Conservation (phyloP, 1,284 basidiomycete species). For the Rhodotorula sp. region DNA sequence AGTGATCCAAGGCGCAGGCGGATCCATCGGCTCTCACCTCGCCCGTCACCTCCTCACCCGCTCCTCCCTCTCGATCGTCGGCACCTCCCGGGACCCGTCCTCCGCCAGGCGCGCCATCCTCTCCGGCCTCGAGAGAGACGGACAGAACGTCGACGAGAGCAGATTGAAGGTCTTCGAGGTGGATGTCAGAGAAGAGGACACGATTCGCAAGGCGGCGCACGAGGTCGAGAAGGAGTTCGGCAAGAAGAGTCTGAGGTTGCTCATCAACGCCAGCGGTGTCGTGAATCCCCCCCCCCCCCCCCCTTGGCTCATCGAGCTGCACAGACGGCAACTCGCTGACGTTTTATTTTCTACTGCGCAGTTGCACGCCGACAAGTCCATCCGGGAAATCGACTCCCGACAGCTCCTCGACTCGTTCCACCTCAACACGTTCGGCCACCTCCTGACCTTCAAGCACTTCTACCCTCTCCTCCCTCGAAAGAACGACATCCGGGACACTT, state of each 20-base stretch:
- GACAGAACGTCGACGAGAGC: conserved; percentile 15
- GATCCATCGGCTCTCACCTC: conserved; percentile 37
- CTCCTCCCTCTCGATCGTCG: conserved; percentile 52
- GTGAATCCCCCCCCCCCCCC: conserved; percentile 41
- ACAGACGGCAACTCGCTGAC: too few species aligned
- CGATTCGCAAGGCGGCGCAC: conserved; percentile 49
- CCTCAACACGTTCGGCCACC: conserved; percentile 53
- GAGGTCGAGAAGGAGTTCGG: conserved; percentile 50
- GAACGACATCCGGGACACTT: conserved; percentile 43
- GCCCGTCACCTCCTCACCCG: conserved; percentile 47
- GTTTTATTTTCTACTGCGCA: too few species aligned
- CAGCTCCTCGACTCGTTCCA: conserved; percentile 47
- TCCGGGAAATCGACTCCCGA: conserved; percentile 49
- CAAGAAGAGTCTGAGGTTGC: conserved; percentile 48
- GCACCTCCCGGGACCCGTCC: conserved; percentile 49
- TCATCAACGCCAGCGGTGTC: conserved; percentile 54
- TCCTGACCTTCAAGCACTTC: conserved; percentile 55
- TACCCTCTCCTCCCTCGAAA: conserved; percentile 52
- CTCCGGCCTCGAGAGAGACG: conserved; percentile 24
- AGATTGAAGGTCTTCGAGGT: conserved; percentile 50
- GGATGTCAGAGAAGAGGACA: conserved; percentile 51
- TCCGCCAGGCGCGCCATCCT: conserved; percentile 47
- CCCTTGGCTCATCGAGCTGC: too few species aligned
- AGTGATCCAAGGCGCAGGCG: conserved; percentile 40
- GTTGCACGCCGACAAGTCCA: conserved; percentile 55